These are phyloP conservation scores for Xerocomellus dryophilus DNA, from an alignment of 768 basidiomycete genomes.

Conservation along the genomic window DNA sequence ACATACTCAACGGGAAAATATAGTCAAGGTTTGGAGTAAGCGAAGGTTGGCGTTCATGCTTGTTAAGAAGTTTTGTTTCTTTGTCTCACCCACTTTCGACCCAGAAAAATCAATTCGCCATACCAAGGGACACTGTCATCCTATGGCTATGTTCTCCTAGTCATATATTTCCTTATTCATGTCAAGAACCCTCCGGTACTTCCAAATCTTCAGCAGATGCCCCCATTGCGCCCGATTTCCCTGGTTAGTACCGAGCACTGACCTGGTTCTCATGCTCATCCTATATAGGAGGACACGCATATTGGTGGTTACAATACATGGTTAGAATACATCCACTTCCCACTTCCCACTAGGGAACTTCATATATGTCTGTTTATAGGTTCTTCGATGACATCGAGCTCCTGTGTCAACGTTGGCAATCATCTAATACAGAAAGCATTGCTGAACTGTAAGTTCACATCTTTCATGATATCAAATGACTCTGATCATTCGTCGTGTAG, in stretches of 20 bases:
- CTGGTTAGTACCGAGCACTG: conserved; percentile 44
- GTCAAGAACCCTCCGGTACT: conserved; percentile 97
- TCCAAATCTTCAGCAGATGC: conserved; percentile 94
- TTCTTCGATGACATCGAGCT: conserved; percentile 98
- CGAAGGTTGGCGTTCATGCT: conserved; percentile 52
- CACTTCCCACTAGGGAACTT: conserved; percentile 11
- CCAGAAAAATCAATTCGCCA: conserved; percentile 96
- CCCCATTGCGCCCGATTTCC: conserved; percentile 82
- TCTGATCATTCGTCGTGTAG: conserved; percentile 39
- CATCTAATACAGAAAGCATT: conserved; percentile 88
- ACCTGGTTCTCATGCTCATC: conserved; percentile 11
- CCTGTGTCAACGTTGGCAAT: conserved; percentile 87
- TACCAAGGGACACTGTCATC: conserved; percentile 96
- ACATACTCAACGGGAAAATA: conserved; percentile 9
- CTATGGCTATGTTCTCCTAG: conserved; percentile 96
- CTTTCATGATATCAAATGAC: background rate
- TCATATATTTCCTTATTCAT: conserved; percentile 96
- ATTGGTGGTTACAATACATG: conserved; percentile 81
- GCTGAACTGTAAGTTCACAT: conserved; percentile 74
- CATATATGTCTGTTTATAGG: conserved; percentile 38
- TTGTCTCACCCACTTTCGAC: conserved; percentile 1
- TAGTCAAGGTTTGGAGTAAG: conserved; percentile 99
- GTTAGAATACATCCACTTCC: conserved; percentile 36
- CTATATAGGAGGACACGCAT: conserved; percentile 69
- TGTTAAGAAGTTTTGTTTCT: background rate